Evolutionary conservation across 768 basidiomycete species (phyloP).

Genomic region (Hebeloma cylindrosporum): DNA sequence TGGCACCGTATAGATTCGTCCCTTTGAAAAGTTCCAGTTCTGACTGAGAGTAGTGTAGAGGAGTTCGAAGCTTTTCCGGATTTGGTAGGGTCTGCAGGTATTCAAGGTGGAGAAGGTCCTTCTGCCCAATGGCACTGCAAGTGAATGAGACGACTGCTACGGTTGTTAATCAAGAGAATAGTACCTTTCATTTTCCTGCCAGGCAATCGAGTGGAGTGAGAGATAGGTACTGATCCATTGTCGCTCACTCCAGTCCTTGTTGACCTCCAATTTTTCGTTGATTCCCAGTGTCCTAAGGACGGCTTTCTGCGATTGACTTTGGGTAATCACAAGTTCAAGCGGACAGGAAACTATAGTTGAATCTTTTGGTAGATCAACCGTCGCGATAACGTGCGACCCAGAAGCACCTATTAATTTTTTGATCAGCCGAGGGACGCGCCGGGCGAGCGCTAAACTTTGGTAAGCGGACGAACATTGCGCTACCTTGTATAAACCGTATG

Average conservation of each 20-base stretch:
- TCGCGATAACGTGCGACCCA: conserved; percentile 55
- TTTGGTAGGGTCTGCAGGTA: conserved; percentile 74
- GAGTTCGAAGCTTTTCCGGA: conserved; percentile 56
- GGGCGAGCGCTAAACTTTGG: too few species aligned
- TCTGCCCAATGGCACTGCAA: conserved; percentile 12
- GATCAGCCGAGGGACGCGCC: not conserved
- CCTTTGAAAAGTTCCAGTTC: conserved; percentile 74
- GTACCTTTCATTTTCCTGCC: conserved; percentile 35
- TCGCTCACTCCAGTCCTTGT: conserved; percentile 51
- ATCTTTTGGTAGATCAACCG: conserved; percentile 46
- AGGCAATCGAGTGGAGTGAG: conserved; percentile 58
- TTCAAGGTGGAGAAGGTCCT: conserved; percentile 43
- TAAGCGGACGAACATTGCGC: conserved; percentile 11
- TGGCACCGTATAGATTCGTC: conserved; percentile 80
- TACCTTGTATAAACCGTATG: conserved; percentile 49
- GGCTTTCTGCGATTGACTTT: conserved; percentile 43
- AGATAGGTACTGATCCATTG: conserved; percentile 72
- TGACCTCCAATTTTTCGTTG: conserved; percentile 23
- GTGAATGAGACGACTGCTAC: conserved; percentile 4
- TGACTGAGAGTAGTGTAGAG: conserved; percentile 63
- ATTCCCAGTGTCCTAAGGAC: conserved; percentile 40
- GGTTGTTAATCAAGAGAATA: conserved; percentile 3
- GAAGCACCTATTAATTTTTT: conserved; percentile 28
- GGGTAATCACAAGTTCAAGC: conserved; percentile 62
- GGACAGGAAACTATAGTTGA: conserved; percentile 65